phyloP scores from a whole-genome alignment of 2,329 filamentous ascomycete genomes.

The Pseudomassariella vexata region DNA sequence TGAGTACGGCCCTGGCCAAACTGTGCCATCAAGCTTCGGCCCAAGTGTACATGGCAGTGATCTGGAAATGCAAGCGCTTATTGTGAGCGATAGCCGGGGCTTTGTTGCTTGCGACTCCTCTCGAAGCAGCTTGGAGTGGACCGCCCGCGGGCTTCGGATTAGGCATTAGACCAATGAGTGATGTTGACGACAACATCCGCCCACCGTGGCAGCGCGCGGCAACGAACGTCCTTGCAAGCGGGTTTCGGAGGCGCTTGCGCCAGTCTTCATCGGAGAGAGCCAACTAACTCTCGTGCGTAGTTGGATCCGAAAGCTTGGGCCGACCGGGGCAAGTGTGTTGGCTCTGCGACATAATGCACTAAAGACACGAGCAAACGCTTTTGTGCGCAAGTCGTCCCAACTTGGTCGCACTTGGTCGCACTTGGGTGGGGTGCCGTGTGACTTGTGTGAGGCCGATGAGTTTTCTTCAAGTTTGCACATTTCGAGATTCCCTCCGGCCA shows the following conservation, averaged over 20 bases:
- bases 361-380: too few species aligned
- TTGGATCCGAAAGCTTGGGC: slow-evolving; percentile 30
- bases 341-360: too few species aligned
- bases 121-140: too few species aligned
- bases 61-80: slow-evolving; percentile 20
- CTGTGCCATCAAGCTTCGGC: slow-evolving; percentile 29
- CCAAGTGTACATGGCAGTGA: slow-evolving; percentile 32
- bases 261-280: slow-evolving; percentile 28
- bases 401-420: too few species aligned
- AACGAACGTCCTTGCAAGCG: slow-evolving; percentile 26
- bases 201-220: slow-evolving; percentile 16
- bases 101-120: slow-evolving; percentile 6
- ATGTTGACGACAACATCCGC: slow-evolving; percentile 24
- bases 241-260: slow-evolving; percentile 28
- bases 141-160: slow-evolving; percentile 16
- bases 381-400: too few species aligned
- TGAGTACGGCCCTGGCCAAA: slow-evolving; percentile 25
- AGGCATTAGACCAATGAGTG: slow-evolving; percentile 24
- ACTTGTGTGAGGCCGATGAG: too few species aligned
- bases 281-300: slow-evolving; percentile 24
- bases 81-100: slow-evolving; percentile 7
- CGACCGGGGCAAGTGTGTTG: too few species aligned
- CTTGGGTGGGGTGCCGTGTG: too few species aligned
- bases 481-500: too few species aligned
- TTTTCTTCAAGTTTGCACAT: too few species aligned